A percentile compares a stretch with the other conserved stretches of the same genome.
Conservation (phyloP, 495 filamentous ascomycete genomes). For the Penicillium coprophilum region DNA sequence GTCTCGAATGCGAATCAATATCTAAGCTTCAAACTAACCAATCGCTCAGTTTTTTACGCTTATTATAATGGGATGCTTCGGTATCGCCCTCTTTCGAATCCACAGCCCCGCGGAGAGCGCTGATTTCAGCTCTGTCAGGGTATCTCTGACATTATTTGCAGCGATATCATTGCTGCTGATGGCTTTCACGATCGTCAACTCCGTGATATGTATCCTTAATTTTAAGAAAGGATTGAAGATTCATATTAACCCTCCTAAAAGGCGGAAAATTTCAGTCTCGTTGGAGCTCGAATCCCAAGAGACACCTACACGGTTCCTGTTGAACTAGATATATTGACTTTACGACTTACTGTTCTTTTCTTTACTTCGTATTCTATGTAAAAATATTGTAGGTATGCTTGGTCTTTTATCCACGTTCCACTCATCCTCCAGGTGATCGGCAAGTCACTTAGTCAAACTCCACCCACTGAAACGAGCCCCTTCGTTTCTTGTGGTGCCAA, state of each 20-base stretch:
- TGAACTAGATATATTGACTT: neutral
- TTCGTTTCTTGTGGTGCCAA: no score
- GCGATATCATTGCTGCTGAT: slow-evolving; percentile 18
- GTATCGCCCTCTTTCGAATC: slow-evolving; percentile 10
- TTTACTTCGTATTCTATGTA: neutral
- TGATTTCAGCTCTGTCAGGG: slow-evolving; percentile 11
- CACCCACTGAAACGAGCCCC: no score
- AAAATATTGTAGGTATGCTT: no score
- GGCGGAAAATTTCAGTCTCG: slow-evolving; percentile 2
- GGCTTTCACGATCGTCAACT: slow-evolving; percentile 15
- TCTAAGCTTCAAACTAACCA: slow-evolving; percentile 1
- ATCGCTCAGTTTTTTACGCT: slow-evolving; percentile 14
- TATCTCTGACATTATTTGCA: slow-evolving; percentile 23
- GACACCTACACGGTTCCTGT: slow-evolving; percentile 9
- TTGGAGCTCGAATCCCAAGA: slow-evolving; percentile 9
- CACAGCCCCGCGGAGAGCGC: neutral
- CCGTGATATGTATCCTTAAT: slow-evolving; percentile 23
- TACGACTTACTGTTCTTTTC: slow-evolving; percentile 3
- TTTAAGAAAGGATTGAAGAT: slow-evolving; percentile 25
- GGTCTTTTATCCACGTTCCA: no score
- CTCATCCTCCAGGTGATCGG: no score
- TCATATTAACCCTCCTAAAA: slow-evolving; percentile 5
- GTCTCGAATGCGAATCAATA: neutral
- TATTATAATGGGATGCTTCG: slow-evolving; percentile 15
- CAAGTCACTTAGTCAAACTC: no score